phyloP scores from a whole-genome alignment of 257 asterid genomes.

The Jaltomata sinuosa region DNA sequence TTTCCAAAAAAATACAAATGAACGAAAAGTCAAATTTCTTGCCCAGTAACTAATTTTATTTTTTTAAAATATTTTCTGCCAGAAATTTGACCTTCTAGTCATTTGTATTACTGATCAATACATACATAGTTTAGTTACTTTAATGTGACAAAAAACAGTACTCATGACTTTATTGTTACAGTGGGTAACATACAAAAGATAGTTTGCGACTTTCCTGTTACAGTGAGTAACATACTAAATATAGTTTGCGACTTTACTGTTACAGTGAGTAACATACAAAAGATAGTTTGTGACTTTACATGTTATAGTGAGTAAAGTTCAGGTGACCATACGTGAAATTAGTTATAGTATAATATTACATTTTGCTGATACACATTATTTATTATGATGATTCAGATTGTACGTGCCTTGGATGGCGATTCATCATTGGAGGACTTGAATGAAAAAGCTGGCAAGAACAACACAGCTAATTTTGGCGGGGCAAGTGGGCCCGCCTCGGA shows the following conservation, averaged over 20 bases:
- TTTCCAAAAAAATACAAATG: background rate
- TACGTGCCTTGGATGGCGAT: slow-evolving; percentile 65
- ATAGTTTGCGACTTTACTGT: background rate
- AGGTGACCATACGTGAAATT: background rate
- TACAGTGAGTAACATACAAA: background rate
- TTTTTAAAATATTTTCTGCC: no score
- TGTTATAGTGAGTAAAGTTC: background rate
- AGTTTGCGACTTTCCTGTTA: background rate
- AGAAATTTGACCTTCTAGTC: no score
- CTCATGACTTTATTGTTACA: background rate
- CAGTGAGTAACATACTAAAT: background rate
- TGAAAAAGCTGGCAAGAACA: slow-evolving; percentile 37
- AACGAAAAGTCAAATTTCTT: background rate
- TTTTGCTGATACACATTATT: background rate
- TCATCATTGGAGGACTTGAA: slow-evolving; percentile 63
- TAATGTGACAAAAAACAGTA: background rate
- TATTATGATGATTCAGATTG: slow-evolving; percentile 30
- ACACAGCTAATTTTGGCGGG: slow-evolving; percentile 4
- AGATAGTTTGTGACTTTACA: background rate
- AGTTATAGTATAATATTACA: background rate
- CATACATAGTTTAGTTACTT: background rate
- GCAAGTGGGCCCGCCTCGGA: background rate
- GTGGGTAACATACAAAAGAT: background rate
- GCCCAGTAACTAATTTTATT: background rate
- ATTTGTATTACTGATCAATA: background rate